Percentiles rank a stretch among this genome's conserved stretches.
Conservation (phyloP, 306 rosid species). For the Trifolium repens region DNA sequence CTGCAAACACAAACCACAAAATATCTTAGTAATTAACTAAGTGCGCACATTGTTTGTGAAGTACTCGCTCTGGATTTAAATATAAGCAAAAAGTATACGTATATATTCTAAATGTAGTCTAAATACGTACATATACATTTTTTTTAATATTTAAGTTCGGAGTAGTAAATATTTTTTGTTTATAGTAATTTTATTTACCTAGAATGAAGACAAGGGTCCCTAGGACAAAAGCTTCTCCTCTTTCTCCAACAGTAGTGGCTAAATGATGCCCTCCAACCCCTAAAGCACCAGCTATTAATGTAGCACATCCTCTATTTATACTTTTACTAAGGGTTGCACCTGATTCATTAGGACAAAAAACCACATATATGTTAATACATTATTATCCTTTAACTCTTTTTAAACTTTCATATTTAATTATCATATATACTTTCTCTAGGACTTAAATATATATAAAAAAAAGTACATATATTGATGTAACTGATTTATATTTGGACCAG, state of each 20-base stretch:
- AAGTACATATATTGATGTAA: background rate
- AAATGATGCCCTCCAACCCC: slow-evolving; percentile 82
- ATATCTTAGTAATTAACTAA: background rate
- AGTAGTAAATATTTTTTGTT: background rate
- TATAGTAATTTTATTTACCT: slow-evolving; percentile 47
- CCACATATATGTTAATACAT: background rate
- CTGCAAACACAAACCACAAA: slow-evolving; percentile 52
- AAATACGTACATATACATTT: too few relatives aligned
- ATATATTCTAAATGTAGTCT: background rate
- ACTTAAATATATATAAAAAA: background rate
- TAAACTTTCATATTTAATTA: background rate
- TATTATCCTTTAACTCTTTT: background rate
- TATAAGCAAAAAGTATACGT: background rate
- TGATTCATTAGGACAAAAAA: slow-evolving; percentile 38
- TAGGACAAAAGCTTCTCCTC: slow-evolving; percentile 70
- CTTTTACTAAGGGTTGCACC: slow-evolving; percentile 86
- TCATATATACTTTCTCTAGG: background rate
- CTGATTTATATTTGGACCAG: background rate
- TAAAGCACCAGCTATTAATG: slow-evolving; percentile 76
- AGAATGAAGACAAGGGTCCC: slow-evolving; percentile 78
- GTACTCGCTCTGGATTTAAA: too few relatives aligned
- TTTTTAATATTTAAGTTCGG: background rate
- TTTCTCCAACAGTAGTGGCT: slow-evolving; percentile 64
- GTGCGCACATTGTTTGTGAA: background rate
- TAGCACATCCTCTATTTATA: slow-evolving; percentile 82